Conservation (phyloP, 495 filamentous ascomycete genomes). For the Neurospora sp. region DNA sequence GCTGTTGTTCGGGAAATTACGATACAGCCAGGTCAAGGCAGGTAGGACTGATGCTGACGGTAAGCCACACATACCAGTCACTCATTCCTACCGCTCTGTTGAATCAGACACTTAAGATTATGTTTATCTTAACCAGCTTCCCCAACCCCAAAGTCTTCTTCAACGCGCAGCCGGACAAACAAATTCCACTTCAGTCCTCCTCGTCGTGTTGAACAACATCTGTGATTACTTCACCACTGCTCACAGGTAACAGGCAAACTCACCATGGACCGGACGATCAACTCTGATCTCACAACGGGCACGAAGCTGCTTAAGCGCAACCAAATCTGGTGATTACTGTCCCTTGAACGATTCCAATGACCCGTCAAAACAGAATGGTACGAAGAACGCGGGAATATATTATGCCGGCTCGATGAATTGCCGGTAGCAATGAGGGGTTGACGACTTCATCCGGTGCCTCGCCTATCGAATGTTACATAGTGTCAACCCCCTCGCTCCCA, state of each 20-base stretch:
- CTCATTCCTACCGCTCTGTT: not conserved
- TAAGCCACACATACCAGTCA: not conserved
- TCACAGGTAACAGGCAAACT: not conserved
- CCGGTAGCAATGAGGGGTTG: not conserved
- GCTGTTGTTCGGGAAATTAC: not conserved
- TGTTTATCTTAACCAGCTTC: not conserved
- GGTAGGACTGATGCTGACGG: not conserved
- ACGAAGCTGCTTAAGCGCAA: not conserved
- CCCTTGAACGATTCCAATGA: not conserved
- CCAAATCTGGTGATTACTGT: not conserved
- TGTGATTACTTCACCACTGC: not conserved
- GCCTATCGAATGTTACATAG: not conserved
- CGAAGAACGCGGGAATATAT: not conserved
- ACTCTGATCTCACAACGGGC: not conserved
- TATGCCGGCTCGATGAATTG: not conserved
- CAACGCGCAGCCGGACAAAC: not conserved
- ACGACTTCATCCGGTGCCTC: not conserved
- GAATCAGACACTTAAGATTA: not conserved
- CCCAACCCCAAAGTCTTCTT: not conserved
- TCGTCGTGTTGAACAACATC: not conserved
- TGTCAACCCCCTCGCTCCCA: not conserved
- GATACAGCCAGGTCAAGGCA: not conserved
- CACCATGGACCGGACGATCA: not conserved
- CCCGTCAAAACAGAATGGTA: not conserved
- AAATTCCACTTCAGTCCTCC: not conserved